Conservation (phyloP, 768 basidiomycete genomes). For the Tricholoma sp. region DNA sequence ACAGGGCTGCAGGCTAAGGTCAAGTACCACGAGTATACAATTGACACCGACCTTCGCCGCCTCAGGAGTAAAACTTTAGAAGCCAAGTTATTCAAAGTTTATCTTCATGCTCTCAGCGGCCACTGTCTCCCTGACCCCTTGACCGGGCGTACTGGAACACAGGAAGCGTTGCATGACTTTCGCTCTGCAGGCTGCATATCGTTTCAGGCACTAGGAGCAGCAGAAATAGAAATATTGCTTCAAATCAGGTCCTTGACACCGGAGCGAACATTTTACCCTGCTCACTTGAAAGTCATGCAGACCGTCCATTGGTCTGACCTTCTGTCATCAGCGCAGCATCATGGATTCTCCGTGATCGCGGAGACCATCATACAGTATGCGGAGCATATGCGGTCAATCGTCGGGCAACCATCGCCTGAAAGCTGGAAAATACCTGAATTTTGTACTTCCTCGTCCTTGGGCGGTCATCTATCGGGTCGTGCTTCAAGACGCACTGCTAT, state of each 20-base stretch:
- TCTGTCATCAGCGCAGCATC: slow-evolving; percentile 23
- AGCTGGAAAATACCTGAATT: not conserved
- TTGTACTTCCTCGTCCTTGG: not conserved
- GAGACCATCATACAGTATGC: slow-evolving; percentile 24
- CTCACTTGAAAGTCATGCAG: slow-evolving; percentile 33
- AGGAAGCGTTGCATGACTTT: slow-evolving; percentile 37
- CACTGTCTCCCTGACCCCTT: slow-evolving; percentile 39
- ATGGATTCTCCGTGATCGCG: slow-evolving; percentile 17
- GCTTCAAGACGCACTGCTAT: not conserved
- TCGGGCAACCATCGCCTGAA: not conserved
- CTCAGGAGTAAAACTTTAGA: slow-evolving; percentile 25
- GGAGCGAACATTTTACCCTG: slow-evolving; percentile 31
- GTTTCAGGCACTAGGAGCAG: slow-evolving; percentile 28
- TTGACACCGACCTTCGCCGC: slow-evolving; percentile 28
- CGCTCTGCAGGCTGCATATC: slow-evolving; percentile 32
- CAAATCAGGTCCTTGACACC: slow-evolving; percentile 31
- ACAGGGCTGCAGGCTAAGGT: not conserved
- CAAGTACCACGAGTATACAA: slow-evolving; percentile 20
- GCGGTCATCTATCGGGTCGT: not conserved
- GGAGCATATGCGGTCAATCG: slow-evolving; percentile 8
- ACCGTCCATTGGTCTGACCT: slow-evolving; percentile 28
- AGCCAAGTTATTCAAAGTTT: slow-evolving; percentile 30
- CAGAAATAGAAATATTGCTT: slow-evolving; percentile 26
- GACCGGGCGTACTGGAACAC: slow-evolving; percentile 36
- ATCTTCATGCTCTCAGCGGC: slow-evolving; percentile 42